Evolutionary conservation across 1,139 yeast species (phyloP), one percentile per base, ranked within the genome.

Genomic region (Hanseniaspora uvarum): DNA sequence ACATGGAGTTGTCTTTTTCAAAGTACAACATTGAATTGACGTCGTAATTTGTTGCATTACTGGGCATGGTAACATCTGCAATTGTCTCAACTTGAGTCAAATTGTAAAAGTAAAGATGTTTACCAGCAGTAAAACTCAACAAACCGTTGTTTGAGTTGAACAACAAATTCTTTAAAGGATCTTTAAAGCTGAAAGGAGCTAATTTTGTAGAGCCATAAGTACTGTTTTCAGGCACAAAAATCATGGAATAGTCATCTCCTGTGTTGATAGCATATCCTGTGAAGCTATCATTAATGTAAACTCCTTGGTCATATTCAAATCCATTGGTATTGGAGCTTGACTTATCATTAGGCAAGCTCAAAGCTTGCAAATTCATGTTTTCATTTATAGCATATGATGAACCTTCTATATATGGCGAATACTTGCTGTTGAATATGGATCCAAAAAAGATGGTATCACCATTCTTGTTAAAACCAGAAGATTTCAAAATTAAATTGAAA

Each of bases 1-100:
- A 71, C 19, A 88, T 65, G 24, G 75, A 72, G 24, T 73, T 65
- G 8, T 72, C 72, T 31, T 70, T 68, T 36, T 79, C 81, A 58
- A 77, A 75, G 55, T 74, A 72, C 2, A 76, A 78, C 57, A 86
- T 67, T 2, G 83, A 68, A 55, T 76, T 78, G 8, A 86, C 77
- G 5, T 40, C 41, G 40, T 64, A 60, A 3, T 77, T 58, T 3
- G 60, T 52, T 21, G 52, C 48, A 7, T 48, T 36, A 6, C 34
- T 30, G 19, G 46, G 46, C 28, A 54, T 12, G 23, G 54, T 30
- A 1, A 50, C 56, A 26, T 58, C 53, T 2, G 62, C 63, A 36
- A 63, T 57, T 1, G 61, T 60, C 12, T 63, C 47, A 14, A 64
- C 30, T 14, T 46, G 39, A 4, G 56, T 44, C 21, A 49, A 23